Base-by-base conservation (phyloP, 1,284 basidiomycete genomes). In the Cryptococcus sp. region DNA sequence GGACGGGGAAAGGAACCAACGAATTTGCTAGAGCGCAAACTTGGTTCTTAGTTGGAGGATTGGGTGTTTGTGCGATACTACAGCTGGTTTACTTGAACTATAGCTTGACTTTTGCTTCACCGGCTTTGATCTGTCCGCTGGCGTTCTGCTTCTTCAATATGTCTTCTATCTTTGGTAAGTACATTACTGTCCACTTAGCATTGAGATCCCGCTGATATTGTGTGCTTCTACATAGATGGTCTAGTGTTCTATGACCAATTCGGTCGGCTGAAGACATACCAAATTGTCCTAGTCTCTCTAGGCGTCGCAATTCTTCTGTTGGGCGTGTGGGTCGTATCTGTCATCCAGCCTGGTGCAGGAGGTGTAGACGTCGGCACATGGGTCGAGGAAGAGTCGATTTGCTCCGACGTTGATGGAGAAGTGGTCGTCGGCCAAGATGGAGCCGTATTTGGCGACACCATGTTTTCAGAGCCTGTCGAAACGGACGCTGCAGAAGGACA, bases 121-220 rank as follows among this genome's bases (percentile, higher is more conserved):
- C 94, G 0, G 93, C 91, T 0, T 79, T 96, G 50, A 89, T 97
- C 45, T 96, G 93, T 76, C 94, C 94, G 25, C 84, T 93, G 66
- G 93, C 93, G 2, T 98, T 97, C 77, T 96, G 93, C 78, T 93
- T 93, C 76, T 98, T 96, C 80, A 97, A 96, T 70, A 78, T 94
- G 8, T 91, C 91, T 5, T 93, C 90, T 15, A 94, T 95, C 71
- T 83, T 93, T 54, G 75, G 77, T 74, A 46, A 62, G 76, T 61
- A 39, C 19, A 7, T 10, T 34, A 10, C 23, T 37, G 17, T 40
- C 15, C 20, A 43, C 3, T 25, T 19, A 41, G 38, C 39, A n/a
- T 41, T 23, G 50, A 38, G 52, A 45, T 46, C 26, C 17, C 37
- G 22, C 16, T 50, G 47, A 22, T 45, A n/a, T 52, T 41, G 47